Percentiles rank a stretch among this genome's conserved stretches.
phyloP scores from a whole-genome alignment of 2,329 filamentous ascomycete genomes.

The Diaporthe caulivora region DNA sequence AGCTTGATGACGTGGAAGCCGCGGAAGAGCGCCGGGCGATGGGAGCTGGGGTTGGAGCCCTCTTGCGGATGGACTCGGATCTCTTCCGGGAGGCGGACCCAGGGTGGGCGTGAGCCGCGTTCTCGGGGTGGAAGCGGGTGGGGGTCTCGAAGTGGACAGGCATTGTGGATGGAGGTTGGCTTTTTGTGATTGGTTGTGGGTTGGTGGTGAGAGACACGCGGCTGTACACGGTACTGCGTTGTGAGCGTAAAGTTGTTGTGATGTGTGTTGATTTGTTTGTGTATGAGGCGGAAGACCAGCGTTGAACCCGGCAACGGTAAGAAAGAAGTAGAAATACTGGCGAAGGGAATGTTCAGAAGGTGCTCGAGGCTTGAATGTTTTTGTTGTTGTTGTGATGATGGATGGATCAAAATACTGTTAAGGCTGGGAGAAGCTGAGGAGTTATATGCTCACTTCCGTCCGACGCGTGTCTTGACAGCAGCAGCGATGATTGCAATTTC shows the following conservation, averaged over 20 bases:
- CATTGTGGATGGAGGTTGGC: constrained; percentile 24
- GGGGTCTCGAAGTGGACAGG: constrained; percentile 38
- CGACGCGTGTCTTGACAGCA: constrained; percentile 7
- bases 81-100: constrained; percentile 24
- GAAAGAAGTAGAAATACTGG: constrained; percentile 4
- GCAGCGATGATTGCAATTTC: constrained; percentile 2
- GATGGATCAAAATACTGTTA: background rate
- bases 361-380: background rate
- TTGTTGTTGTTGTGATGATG: constrained; percentile 27
- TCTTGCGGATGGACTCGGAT: constrained; percentile 34
- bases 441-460: constrained; percentile 17
- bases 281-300: constrained; percentile 19
- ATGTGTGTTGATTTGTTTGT: background rate
- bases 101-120: constrained; percentile 32
- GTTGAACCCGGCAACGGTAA: constrained; percentile 29
- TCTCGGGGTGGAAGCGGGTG: constrained; percentile 37
- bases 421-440: background rate
- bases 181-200: background rate
- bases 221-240: constrained; percentile 13
- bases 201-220: background rate
- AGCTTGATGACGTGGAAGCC: constrained; percentile 27
- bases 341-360: background rate
- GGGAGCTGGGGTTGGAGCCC: constrained; percentile 34
- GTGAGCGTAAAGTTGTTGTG: background rate
- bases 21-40: constrained; percentile 32